Percentiles rank a stretch among this genome's conserved stretches.
Evolutionary conservation across 768 basidiomycete genomes (phyloP).

Genomic region (Leucosporidium yakuticum): DNA sequence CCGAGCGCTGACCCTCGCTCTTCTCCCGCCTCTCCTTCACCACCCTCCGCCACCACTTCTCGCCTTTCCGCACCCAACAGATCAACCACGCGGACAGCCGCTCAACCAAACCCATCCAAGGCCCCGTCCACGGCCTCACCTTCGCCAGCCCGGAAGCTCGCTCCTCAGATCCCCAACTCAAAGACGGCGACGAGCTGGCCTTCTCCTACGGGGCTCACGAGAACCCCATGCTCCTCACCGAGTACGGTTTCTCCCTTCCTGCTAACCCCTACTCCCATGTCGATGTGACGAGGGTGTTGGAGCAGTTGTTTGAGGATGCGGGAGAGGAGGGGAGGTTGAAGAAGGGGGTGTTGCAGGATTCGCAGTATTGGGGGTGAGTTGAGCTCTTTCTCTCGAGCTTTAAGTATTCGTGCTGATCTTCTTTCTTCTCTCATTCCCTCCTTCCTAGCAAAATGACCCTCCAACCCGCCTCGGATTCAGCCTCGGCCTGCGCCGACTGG

Average conservation of each 20-base stretch:
- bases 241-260: constrained; percentile 73
- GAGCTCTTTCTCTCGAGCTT: constrained; percentile 14
- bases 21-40: constrained; percentile 5
- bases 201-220: constrained; percentile 75
- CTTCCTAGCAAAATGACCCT: constrained; percentile 32
- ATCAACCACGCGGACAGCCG: constrained; percentile 33
- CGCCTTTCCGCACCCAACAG: constrained; percentile 17
- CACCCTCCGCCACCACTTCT: background rate
- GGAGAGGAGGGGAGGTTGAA: constrained; percentile 50
- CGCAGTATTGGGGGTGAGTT: constrained; percentile 79
- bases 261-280: constrained; percentile 46
- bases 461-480: constrained; percentile 13
- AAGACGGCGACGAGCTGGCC: constrained; percentile 60
- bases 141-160: constrained; percentile 41
- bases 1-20: no score
- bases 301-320: constrained; percentile 50
- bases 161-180: constrained; percentile 48
- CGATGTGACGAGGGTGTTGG: constrained; percentile 56
- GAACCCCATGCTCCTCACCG: constrained; percentile 70
- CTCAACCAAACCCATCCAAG: constrained; percentile 37
- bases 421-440: constrained; percentile 19
- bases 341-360: constrained; percentile 53
- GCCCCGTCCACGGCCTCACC: constrained; percentile 23
- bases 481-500: constrained; percentile 19
- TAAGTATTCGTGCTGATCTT: constrained; percentile 3